phyloP scores from a whole-genome alignment of 1,284 basidiomycete species.

The Waitea zeae region DNA sequence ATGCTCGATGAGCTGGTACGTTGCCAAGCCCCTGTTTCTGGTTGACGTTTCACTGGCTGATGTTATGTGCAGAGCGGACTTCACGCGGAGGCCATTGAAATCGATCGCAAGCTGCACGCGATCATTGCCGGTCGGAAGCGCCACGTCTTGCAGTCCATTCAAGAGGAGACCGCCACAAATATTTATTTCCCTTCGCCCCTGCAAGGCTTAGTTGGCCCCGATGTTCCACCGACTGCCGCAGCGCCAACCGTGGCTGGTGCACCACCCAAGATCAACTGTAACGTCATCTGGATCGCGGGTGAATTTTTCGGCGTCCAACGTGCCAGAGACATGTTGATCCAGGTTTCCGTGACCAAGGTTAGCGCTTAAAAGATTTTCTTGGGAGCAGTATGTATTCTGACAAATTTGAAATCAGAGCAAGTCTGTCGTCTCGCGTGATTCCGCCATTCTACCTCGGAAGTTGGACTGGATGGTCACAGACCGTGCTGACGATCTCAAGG shows the following conservation, averaged over 20 bases:
- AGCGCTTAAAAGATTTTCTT: constrained; percentile 8
- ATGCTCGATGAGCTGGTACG: constrained; percentile 88
- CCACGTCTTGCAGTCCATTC: constrained; percentile 75
- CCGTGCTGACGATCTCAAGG: constrained; percentile 77
- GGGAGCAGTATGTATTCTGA: constrained; percentile 1
- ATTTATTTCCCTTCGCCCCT: constrained; percentile 89
- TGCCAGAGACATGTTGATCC: constrained; percentile 88
- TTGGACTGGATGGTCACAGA: constrained; percentile 97
- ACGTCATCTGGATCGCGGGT: constrained; percentile 91
- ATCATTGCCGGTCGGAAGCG: constrained; percentile 90
- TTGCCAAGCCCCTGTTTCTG: constrained; percentile 8
- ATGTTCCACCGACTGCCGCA: constrained; percentile 21
- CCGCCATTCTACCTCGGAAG: constrained; percentile 88
- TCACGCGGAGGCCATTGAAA: constrained; percentile 81
- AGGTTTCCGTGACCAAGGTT: constrained; percentile 77
- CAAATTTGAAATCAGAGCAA: constrained; percentile 51
- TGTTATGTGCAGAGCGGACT: constrained; percentile 74
- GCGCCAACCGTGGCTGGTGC: constrained; percentile 18
- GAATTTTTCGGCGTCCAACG: constrained; percentile 95
- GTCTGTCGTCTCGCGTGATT: constrained; percentile 81
- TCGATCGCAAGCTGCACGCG: constrained; percentile 89
- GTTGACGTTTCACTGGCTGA: too few species aligned
- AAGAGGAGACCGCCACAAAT: constrained; percentile 95
- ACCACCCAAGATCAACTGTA: constrained; percentile 19
- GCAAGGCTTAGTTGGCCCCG: constrained; percentile 67